Conservation (phyloP, 2,329 filamentous ascomycete genomes). For the Geoglossum cookeanum region DNA sequence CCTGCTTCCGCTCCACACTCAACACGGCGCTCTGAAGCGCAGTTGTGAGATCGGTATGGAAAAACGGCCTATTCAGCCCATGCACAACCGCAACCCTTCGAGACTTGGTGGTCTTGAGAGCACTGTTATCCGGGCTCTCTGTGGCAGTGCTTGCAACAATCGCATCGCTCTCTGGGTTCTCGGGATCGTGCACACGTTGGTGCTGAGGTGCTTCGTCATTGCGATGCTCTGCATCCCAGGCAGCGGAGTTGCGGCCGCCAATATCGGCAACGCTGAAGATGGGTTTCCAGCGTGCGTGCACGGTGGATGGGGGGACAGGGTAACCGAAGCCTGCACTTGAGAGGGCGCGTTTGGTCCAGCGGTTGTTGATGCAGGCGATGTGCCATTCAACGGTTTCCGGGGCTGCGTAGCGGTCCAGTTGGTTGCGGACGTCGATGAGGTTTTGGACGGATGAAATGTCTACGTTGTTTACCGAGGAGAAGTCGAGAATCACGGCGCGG, state of each 20-base stretch:
- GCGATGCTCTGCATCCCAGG: slow-evolving; percentile 43
- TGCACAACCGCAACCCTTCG: slow-evolving; percentile 46
- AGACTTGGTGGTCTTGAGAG: background rate
- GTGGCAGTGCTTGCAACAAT: no score
- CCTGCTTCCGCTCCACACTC: slow-evolving; percentile 38
- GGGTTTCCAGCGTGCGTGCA: slow-evolving; percentile 64
- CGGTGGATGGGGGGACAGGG: slow-evolving; percentile 37
- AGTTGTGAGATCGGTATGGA: slow-evolving; percentile 82
- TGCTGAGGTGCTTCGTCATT: slow-evolving; percentile 13
- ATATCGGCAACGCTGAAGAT: slow-evolving; percentile 88
- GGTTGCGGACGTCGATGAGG: slow-evolving; percentile 84
- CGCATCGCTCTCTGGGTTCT: background rate
- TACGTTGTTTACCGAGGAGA: slow-evolving; percentile 82
- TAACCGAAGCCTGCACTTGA: slow-evolving; percentile 77
- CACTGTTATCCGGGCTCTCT: no score
- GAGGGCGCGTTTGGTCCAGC: slow-evolving; percentile 85
- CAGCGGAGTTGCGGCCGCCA: slow-evolving; percentile 50
- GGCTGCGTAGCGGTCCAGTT: slow-evolving; percentile 67
- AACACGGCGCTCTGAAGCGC: slow-evolving; percentile 74
- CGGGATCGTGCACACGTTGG: slow-evolving; percentile 12
- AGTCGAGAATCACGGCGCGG: slow-evolving; percentile 84
- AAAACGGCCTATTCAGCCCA: slow-evolving; percentile 75
- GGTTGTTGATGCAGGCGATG: slow-evolving; percentile 80
- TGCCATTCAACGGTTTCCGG: slow-evolving; percentile 87
- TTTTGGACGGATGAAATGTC: slow-evolving; percentile 86